Evolutionary conservation across 495 filamentous ascomycete genomes (phyloP), one percentile per base, ranked within the genome.

Genomic region (Hypomontagnella monticulosa): DNA sequence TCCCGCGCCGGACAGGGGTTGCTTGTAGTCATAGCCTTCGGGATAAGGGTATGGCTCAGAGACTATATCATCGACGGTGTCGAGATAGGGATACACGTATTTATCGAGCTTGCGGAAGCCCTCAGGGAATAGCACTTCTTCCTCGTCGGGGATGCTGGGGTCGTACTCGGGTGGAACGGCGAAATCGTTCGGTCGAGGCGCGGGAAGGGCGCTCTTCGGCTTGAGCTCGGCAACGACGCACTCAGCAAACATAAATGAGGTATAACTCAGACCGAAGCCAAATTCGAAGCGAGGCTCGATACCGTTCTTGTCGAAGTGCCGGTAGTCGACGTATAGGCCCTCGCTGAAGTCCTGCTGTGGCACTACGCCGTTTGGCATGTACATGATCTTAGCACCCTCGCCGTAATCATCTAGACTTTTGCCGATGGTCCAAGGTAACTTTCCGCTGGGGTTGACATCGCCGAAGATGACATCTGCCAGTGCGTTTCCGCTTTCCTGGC

Each of bases 11-110:
- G 89, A 93, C 11, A 76, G 82, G 0, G 76, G 70, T 42, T 84
- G 81, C 14, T 74, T 74, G 10, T 77, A 76, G 36, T 83, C 71
- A 73, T 94, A 96, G 3, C 89, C 92, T 0, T 84, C 78, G 0
- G 93, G 93, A 63, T 93, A 96, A 0, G 83, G 82, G 61, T 92
- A 91, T 1, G 77, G 75, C n/a, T 78, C 79, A 0, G 75, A 48
- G 10, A 81, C 82, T 46, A 89, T 83, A 6, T 85, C 80, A 18
- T 87, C 84, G 30, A 86, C 77, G 4, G 76, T 79, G 0, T 78
- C 63, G 14, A 97, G 83, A 69, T 97, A 99, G 0, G 95, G 93
- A 71, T 99, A 98, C 59, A 99, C 84, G 73, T 92, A 96, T 69
- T 93, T 93, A 16, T 81, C 76, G 10, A 99, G 75, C 37, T 79